Base-by-base conservation (phyloP, 768 basidiomycete genomes). In the Cytidiella melzeri region DNA sequence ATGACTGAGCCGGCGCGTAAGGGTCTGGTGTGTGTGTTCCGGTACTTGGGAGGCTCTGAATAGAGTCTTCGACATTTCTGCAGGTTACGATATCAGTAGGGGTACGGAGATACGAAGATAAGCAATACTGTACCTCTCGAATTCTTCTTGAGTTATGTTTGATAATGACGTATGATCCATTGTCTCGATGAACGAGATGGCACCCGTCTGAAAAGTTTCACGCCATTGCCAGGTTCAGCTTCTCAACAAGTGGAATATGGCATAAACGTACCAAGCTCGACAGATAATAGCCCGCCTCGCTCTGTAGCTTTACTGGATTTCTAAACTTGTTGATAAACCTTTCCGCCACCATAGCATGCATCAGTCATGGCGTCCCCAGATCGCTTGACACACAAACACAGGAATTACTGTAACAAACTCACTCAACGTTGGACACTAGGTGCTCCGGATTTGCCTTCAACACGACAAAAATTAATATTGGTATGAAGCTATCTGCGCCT, bases 281-380 rank as follows among this genome's bases (percentile, higher is more conserved):
- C 5, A 99, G 73, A 66, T 99, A 98, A 65, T 99, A 98, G 0
- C 94, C 96, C 3, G 92, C 87, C 67, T 99, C 96, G 48, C 94
- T 92, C 58, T 92, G 88, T 30, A 99, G 68, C 64, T 92, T 95
- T 3, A 73, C 71, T 0, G 93, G 88, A 61, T 89, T 92, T 36
- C 96, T 76, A 63, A 98, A 99, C 10, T 96, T 84, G 56, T 85
- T 92, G 61, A 99, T 95, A 66, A 97, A 99, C 63, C 92, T 95
- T 15, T 34, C 24, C 30, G 49, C 24, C 26, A 24, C 21, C 18
- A 42, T 26, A 7, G 47, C 25, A 24, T 26, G 53, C 20, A 28
- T 13, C 48, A 27, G 34, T n/a, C 6, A 20, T 26, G 9, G 30
- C 30, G 30, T 34, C 30, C 15, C 30, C 7, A 7, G 9, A 7